Conservation (phyloP, 2,329 filamentous ascomycete species). For the Diaporthe eres region DNA sequence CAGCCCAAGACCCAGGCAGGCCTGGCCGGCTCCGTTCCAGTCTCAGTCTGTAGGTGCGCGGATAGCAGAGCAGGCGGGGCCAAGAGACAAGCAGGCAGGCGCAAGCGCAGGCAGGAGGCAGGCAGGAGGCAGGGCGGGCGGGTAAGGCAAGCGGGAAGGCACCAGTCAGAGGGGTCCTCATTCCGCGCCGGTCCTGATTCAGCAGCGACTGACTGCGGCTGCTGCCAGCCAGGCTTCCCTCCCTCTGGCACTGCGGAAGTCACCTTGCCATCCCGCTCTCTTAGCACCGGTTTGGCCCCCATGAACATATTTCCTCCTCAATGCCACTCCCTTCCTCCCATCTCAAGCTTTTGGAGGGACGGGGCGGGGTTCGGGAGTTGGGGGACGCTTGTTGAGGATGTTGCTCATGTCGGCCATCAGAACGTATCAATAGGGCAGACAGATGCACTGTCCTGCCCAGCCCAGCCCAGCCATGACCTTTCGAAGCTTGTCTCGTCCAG, state of each 20-base stretch:
- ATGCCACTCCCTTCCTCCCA: not conserved
- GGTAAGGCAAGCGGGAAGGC: conserved; percentile 7
- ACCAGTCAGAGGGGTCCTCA: conserved; percentile 20
- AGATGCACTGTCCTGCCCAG: not conserved
- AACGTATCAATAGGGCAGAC: not conserved
- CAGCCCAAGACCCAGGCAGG: not conserved
- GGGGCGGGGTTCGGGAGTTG: not conserved
- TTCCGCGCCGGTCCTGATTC: conserved; percentile 7
- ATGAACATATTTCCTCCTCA: not conserved
- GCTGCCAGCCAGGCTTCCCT: conserved; percentile 4
- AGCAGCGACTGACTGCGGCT: conserved; percentile 22
- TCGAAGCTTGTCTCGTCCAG: conserved; percentile 29
- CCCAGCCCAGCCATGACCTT: conserved; percentile 13
- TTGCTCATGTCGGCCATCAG: not conserved
- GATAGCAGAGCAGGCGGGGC: conserved; percentile 15
- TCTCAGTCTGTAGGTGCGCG: not conserved
- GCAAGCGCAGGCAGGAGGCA: conserved; percentile 7
- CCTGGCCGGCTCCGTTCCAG: conserved; percentile 18
- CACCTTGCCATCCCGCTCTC: conserved; percentile 10
- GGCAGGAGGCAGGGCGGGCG: conserved; percentile 6
- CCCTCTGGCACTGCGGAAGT: not conserved
- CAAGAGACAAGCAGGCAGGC: not conserved
- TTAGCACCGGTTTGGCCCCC: conserved; percentile 18
- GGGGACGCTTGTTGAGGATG: not conserved
- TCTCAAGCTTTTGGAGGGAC: conserved; percentile 3